Evolutionary conservation across 352 stramenopile genomes (phyloP), one percentile per base, ranked within the genome.

Genomic region (Detonula confervacea): DNA sequence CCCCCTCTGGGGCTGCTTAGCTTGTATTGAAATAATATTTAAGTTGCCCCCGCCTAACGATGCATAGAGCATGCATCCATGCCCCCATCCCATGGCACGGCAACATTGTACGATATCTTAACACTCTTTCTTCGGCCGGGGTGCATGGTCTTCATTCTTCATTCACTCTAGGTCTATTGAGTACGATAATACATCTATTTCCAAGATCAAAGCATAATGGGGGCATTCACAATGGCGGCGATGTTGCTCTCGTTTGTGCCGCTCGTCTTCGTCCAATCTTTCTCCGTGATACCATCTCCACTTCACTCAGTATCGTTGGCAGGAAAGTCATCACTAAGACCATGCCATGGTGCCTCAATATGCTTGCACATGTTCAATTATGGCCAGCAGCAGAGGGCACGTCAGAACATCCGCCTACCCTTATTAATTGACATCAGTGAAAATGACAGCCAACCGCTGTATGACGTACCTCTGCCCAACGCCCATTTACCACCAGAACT

Each of bases 401-500:
- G 68, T 24, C 39, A 68, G 70, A 83, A 83, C 59, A 67, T 86
- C 1, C 56, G 67, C 16, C 61, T 86, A 18, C 79, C 79, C 55
- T 63, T 86, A 39, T 37, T 86, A n/a, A 67, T 86, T 9, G 72
- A 84, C 35, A 76, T 61, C 9, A 27, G 51, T 1, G 25, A 69
- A 33, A 46, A 82, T 14, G 54, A 73, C 18, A 35, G 57, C 37
- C 18, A 81, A 20, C 42, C 11, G 20, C 33, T 22, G 12, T 83
- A 87, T 35, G 67, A 88, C 52, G 66, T 87, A 42, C 86, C 88
- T 5, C 73, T 93, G 16, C 88, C 88, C 20, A 90, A 88, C 42
- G 57, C 72, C n/a, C 82, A 93, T 76, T 77, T 93, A 9, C 88
- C 88, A 29, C 42, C 80, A 14, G 81, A 91, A 67, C 57, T 93